Conservation (phyloP, 164 flowering plant genomes). For the Vitis vinifera region ASM3070453v1 NC_081813.1:2795001-2795500, state of each 20-base stretch:
- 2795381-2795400: not conserved
- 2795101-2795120: too few relatives aligned
- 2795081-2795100: not conserved
- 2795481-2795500: too few relatives aligned
- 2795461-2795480: too few relatives aligned
- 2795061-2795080: slow-evolving; percentile 28
- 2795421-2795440: too few relatives aligned
- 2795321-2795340: not conserved
- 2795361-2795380: slow-evolving; percentile 37
- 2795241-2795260: slow-evolving; percentile 30
- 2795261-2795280: slow-evolving; percentile 1
- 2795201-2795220: slow-evolving; percentile 25
- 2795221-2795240: slow-evolving; percentile 31
- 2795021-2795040: slow-evolving; percentile 15
- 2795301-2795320: not conserved
- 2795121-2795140: too few relatives aligned
- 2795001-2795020: too few relatives aligned
- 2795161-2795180: too few relatives aligned
- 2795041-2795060: slow-evolving; percentile 9
- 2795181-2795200: slow-evolving; percentile 22
- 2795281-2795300: too few relatives aligned
- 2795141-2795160: too few relatives aligned
- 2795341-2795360: slow-evolving; percentile 36
- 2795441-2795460: too few relatives aligned
- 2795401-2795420: too few relatives aligned